These are phyloP conservation scores for Stemphylium lycopersici DNA, from an alignment of 2,329 filamentous ascomycete genomes.

Conservation along the genomic window DNA sequence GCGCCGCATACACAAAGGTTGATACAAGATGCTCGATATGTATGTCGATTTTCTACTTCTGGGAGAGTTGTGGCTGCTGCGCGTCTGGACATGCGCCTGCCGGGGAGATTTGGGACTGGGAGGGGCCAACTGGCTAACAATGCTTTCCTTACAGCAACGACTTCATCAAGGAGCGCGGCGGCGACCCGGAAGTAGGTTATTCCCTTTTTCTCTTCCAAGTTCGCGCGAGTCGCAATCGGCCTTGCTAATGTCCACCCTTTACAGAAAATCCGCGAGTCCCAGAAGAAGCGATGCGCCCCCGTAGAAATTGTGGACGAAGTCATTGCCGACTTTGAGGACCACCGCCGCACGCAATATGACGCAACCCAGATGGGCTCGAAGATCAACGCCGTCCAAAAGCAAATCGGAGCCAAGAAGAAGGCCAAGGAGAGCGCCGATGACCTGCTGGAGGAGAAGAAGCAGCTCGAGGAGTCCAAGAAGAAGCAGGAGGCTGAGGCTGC, in stretches of 20 bases:
- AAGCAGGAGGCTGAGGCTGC: conserved; percentile 73
- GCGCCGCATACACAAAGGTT: not conserved
- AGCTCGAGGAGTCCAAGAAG: conserved; percentile 83
- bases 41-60: conserved; percentile 3
- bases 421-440: conserved; percentile 83
- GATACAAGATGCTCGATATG: conserved; percentile 42
- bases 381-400: conserved; percentile 89
- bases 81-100: not conserved
- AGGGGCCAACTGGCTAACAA: conserved; percentile 19
- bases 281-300: conserved; percentile 78
- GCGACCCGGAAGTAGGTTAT: conserved; percentile 71
- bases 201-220: not conserved
- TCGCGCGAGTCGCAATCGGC: not conserved
- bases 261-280: conserved; percentile 82
- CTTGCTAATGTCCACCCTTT: not conserved
- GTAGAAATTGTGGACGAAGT: conserved; percentile 90
- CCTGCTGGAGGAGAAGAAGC: conserved; percentile 76
- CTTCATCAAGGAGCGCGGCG: conserved; percentile 77
- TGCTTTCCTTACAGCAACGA: conserved; percentile 52
- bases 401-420: conserved; percentile 92
- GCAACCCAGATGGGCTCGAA: conserved; percentile 80
- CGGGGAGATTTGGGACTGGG: not conserved
- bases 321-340: conserved; percentile 84
- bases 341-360: conserved; percentile 78
- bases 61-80: not conserved